Base-by-base conservation (phyloP, 116 monocot species). In the Papilionanthe hybrid region DNA sequence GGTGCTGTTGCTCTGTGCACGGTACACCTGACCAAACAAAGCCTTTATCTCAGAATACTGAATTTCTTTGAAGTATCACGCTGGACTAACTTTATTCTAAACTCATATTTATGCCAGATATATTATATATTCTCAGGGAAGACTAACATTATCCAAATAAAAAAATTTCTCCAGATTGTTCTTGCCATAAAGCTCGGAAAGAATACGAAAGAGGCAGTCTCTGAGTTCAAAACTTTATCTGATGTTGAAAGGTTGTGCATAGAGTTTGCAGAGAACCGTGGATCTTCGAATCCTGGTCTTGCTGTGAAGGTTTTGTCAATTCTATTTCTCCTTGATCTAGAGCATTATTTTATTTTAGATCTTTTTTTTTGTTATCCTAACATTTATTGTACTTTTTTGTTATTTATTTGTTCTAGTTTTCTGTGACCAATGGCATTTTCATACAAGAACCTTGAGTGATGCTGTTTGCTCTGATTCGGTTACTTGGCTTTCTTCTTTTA, bases 171-270 rank as follows among this genome's bases (percentile, higher is more conserved):
- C 29, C 86, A 97, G 97, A 89, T 94, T 86, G 86, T 96, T 47
- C 91, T 96, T 84, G 93, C 90, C 22, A 86, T 93, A 82, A 96
- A 92, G 80, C 83, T 96, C 6, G 93, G 93, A 32, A 93, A 91
- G 91, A 80, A 83, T 49, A 75, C 88, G 58, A 84, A 87, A 72
- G 90, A 92, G 47, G 93, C 91, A 44, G 68, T 92, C 37, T 72
- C 84, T 63, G 87, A 80, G 71, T 87, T 92, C 58, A 96, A 90
- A 85, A 95, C 96, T 48, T 87, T 96, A 9, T 93, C 93, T 57
- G 92, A 96, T 86, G 90, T 94, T 71, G 94, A 98, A 87, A 91
- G 88, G 9, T 20, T 92, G 74, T 98, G 97, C 80, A 84, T 86
- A 5, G 56, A 80, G 77, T 98, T 90, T 90, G 94, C 94, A 81